Conservation (phyloP, 2,329 filamentous ascomycete species). For the Fusarium praegraminearum region DNA sequence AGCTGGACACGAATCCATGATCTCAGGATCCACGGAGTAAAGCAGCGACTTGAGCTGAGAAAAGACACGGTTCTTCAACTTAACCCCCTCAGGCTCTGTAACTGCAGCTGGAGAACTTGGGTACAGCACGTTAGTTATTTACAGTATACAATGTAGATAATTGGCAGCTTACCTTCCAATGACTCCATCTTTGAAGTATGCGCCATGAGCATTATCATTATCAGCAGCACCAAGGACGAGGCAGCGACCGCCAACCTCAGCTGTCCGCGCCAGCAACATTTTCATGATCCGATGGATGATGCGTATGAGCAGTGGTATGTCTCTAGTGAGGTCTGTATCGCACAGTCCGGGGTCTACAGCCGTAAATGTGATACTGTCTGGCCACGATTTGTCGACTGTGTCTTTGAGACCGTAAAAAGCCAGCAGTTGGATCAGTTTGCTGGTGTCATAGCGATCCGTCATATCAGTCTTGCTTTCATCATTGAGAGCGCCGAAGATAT, state of each 20-base stretch:
- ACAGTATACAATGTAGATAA: not conserved
- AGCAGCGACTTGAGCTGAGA: not conserved
- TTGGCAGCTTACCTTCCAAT: not conserved
- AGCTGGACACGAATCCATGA: not conserved
- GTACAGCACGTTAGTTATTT: not conserved
- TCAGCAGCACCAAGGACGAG: not conserved
- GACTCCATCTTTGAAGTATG: not conserved
- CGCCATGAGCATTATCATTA: not conserved
- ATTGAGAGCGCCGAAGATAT: not conserved
- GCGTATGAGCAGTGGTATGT: not conserved
- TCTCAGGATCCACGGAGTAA: not conserved
- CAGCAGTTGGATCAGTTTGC: not conserved
- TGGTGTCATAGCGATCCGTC: not conserved
- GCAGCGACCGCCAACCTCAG: constrained; percentile 15
- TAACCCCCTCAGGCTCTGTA: not conserved
- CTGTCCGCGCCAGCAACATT: constrained; percentile 15
- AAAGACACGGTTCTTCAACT: not conserved
- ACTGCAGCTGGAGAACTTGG: not conserved
- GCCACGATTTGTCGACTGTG: not conserved
- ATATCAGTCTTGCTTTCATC: not conserved
- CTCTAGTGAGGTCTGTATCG: constrained; percentile 4
- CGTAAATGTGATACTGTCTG: not conserved
- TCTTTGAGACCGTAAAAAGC: not conserved
- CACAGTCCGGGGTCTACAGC: constrained; percentile 14
- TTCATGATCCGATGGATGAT: constrained; percentile 22